Evolutionary conservation across 805 yeast genomes (phyloP), one percentile per base, ranked within the genome.

Genomic region (Starmerella floris): DNA sequence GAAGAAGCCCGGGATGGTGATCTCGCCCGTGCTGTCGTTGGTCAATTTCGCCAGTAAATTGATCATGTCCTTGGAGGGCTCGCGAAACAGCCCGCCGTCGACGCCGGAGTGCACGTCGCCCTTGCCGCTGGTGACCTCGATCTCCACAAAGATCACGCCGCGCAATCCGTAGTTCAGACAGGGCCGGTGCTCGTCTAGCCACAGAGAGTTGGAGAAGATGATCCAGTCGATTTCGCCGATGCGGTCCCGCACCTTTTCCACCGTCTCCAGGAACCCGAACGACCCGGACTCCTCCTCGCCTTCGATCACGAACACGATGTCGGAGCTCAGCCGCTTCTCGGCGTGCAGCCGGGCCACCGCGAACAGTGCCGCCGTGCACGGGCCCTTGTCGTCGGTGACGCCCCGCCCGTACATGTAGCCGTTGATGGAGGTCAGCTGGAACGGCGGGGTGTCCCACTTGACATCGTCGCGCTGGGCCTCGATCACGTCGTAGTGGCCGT

Each of bases 211-310:
- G 49, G 94, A 79, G 50, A 88, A 68, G 48, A 88, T 62, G 34
- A 88, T 76, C 93, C 94, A 87, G 62, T 88, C 96, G 43, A 91
- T 74, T 9, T 70, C 65, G 1, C 87, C 87, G 52, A 87, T 75
- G 4, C 72, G 46, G 1, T 59, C 60, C 11, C 49, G 50, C 43
- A 68, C 65, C 26, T 67, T 57, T 22, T 56, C 54, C n/a, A 88
- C 72, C 0, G 79, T 76, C 3, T 74, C 69, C 53, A 77, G 76
- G 57, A 88, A 84, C 0, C 96, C 95, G 53, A 72, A 72, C 0
- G 95, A 83, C 1, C 96, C 97, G 44, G 83, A 73, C 59, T 88
- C 98, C 61, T 91, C 98, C 59, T 85, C 95, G 35, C 98, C 98
- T 62, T 88, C 98, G 38, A 88, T 69, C 15, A 88, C 56, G 53